phyloP scores from a whole-genome alignment of 179 eudicot species.

The Pouteria campechiana region DNA sequence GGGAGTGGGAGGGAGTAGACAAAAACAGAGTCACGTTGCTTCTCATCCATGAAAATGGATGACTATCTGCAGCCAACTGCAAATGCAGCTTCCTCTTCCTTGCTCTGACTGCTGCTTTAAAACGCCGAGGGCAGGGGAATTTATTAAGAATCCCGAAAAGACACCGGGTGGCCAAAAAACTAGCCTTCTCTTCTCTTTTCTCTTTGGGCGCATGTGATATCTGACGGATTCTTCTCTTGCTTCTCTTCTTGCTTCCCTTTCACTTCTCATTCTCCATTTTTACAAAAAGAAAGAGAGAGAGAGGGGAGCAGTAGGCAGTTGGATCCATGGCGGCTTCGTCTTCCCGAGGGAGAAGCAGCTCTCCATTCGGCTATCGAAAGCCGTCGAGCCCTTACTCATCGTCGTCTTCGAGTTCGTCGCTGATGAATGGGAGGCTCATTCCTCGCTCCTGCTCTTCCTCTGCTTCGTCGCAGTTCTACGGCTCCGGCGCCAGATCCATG shows the following conservation, averaged over 20 bases:
- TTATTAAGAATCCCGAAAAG: constrained; percentile 3
- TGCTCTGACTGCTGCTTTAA: no score
- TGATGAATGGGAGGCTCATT: constrained; percentile 41
- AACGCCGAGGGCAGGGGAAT: not conserved
- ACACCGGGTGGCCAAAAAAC: no score
- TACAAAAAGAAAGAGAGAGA: no score
- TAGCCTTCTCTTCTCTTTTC: constrained; percentile 16
- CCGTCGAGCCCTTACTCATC: constrained; percentile 63
- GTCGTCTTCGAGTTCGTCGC: constrained; percentile 63
- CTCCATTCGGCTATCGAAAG: constrained; percentile 53
- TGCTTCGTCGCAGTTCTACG: constrained; percentile 29
- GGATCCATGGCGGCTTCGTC: constrained; percentile 39
- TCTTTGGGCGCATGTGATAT: constrained; percentile 21
- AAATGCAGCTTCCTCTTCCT: no score
- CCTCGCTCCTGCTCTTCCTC: constrained; percentile 49
- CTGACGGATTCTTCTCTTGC: constrained; percentile 16
- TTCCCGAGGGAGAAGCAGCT: constrained; percentile 70
- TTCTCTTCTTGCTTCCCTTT: not conserved
- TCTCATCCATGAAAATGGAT: no score
- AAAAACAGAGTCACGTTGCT: no score
- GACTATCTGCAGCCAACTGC: no score
- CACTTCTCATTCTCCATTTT: not conserved
- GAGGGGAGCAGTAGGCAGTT: no score
- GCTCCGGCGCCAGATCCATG: constrained; percentile 47
- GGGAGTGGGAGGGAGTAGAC: no score